phyloP scores from a whole-genome alignment of 1,139 yeast genomes.

The Suhomyces wounanorum region DNA sequence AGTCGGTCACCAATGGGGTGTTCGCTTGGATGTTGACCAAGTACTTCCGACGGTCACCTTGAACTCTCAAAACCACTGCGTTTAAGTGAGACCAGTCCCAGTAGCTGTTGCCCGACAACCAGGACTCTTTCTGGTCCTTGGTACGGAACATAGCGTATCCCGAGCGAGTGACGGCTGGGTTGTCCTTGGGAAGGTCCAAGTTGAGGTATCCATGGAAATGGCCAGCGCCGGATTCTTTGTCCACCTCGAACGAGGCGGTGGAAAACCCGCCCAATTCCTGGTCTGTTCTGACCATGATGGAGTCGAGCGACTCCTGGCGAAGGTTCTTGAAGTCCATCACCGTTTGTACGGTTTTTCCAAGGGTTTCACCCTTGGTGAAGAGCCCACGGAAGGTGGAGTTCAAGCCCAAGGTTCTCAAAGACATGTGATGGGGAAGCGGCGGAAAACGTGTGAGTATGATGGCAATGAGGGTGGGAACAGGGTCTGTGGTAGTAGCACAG shows the following conservation, averaged over 20 bases:
- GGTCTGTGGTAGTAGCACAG: background rate
- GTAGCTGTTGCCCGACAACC: slow-evolving; percentile 46
- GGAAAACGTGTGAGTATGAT: background rate
- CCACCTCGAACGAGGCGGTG: slow-evolving; percentile 55
- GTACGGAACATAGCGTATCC: slow-evolving; percentile 92
- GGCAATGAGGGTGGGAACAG: background rate
- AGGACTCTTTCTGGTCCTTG: slow-evolving; percentile 56
- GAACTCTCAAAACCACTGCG: slow-evolving; percentile 67
- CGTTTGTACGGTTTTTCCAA: slow-evolving; percentile 36
- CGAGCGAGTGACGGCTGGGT: slow-evolving; percentile 66
- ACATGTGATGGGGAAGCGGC: slow-evolving; percentile 26
- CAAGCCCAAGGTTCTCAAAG: slow-evolving; percentile 47
- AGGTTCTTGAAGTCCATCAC: slow-evolving; percentile 58
- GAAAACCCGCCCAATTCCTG: slow-evolving; percentile 79
- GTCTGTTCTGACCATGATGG: slow-evolving; percentile 65
- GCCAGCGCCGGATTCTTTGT: slow-evolving; percentile 43
- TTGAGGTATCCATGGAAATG: slow-evolving; percentile 73
- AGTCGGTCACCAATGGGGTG: slow-evolving; percentile 74
- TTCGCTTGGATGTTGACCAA: slow-evolving; percentile 81
- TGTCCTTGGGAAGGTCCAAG: slow-evolving; percentile 70
- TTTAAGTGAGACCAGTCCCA: slow-evolving; percentile 68
- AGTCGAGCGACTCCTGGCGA: slow-evolving; percentile 42
- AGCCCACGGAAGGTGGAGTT: slow-evolving; percentile 40
- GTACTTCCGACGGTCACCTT: slow-evolving; percentile 75
- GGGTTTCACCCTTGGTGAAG: slow-evolving; percentile 36